Percentiles rank a stretch among this genome's conserved stretches.
These are phyloP conservation scores for Diaporthe helianthi DNA, from an alignment of 2,329 filamentous ascomycete species.

Conservation along the genomic window DNA sequence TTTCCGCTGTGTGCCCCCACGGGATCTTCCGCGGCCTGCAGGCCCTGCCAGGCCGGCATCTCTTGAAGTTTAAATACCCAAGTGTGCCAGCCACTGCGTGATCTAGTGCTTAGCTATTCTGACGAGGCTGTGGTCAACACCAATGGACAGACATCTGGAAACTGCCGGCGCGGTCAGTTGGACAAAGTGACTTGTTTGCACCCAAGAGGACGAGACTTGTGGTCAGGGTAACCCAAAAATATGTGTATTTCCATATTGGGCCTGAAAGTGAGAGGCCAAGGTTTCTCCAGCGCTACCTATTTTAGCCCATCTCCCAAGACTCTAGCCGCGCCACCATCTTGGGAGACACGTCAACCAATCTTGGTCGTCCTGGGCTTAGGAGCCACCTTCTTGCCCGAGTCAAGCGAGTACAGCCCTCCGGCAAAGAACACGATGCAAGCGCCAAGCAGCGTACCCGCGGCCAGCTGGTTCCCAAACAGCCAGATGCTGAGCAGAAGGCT, in stretches of 20 bases:
- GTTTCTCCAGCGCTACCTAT: slow-evolving; percentile 23
- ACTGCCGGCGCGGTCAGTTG: background rate
- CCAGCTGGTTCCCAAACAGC: slow-evolving; percentile 87
- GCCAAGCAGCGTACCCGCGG: slow-evolving; percentile 78
- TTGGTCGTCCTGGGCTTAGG: slow-evolving; percentile 41
- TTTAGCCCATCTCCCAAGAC: background rate
- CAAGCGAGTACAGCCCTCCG: slow-evolving; percentile 89
- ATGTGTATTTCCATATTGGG: slow-evolving; percentile 29
- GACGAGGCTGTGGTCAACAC: background rate
- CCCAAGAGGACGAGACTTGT: background rate
- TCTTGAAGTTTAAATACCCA: slow-evolving; percentile 17
- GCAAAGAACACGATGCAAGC: slow-evolving; percentile 88
- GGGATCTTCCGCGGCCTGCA: slow-evolving; percentile 12
- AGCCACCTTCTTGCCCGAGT: slow-evolving; percentile 55
- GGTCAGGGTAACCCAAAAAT: background rate
- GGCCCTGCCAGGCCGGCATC: slow-evolving; percentile 5
- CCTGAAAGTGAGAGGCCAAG: slow-evolving; percentile 22
- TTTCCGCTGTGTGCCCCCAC: slow-evolving; percentile 7
- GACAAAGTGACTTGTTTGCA: slow-evolving; percentile 2
- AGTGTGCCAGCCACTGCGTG: slow-evolving; percentile 13
- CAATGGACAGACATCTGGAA: background rate
- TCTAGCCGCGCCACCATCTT: background rate
- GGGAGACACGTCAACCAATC: slow-evolving; percentile 36
- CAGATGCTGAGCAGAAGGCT: slow-evolving; percentile 91
- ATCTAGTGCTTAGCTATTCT: background rate